Evolutionary conservation across 1,139 yeast genomes (phyloP), one percentile per base, ranked within the genome.

Genomic region (Geotrichum siamense): DNA sequence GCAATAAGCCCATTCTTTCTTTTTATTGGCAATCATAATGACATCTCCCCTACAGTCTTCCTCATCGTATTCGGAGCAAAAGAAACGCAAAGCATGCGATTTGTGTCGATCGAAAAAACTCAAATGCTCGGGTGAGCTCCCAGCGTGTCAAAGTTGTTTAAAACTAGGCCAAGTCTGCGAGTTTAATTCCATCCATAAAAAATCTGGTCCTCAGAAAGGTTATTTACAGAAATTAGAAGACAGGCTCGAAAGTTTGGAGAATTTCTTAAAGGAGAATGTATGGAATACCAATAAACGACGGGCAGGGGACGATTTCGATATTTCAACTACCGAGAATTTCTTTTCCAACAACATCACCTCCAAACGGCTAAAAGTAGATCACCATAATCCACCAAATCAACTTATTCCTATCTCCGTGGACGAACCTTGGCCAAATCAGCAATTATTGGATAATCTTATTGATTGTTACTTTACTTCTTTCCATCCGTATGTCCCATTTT

Each of bases 141-240:
- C 65, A 3, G 32, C 51, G 10, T 61, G 65, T 45, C 41, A 55
- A 16, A 53, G 59, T n/a, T 61, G 65, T 44, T 33, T 45, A 17
- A 51, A 56, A 23, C 49, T 50, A 17, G 48, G 51, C 31, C 55
- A 51, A 34, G 50, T 43, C 5, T 61, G 65, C 48, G 56, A 51
- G 29, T 61, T 61, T 45, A 51, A 54, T 6, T 12, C 39, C 56
- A 53, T 26, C 39, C 48, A 9, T 51, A 55, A 4, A 52, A 54
- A 26, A 55, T 53, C 38, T 51, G 64, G 64, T 1, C 64, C 64
- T 4, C 53, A 56, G 36, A 52, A 58, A 17, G 63, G 64, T n/a
- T 58, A 60, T 38, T 56, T 59, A 20, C 53, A 56, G 38, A 43
- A 48, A 23, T 53, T 61, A 36, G 65, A 60, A 45, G 47, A 52